Evolutionary conservation across 345 rosid genomes (phyloP).

Genomic region (Abelmoschus esculentus): DNA sequence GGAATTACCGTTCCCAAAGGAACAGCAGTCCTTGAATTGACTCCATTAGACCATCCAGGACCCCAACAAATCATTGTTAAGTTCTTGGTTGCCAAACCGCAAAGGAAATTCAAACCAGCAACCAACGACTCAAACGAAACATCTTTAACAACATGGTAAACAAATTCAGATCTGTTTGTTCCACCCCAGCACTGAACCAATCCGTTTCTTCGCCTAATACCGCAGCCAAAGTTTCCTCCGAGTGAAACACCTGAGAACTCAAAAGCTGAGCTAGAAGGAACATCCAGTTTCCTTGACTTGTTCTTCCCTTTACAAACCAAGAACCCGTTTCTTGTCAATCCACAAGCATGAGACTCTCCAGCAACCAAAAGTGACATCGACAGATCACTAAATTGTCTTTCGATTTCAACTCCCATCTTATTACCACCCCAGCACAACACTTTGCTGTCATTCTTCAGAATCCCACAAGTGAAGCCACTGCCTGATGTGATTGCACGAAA

Average conservation of each 20-base stretch:
- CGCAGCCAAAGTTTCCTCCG: slow-evolving; percentile 44
- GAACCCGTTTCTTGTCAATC: slow-evolving; percentile 25
- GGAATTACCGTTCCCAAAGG: slow-evolving; percentile 38
- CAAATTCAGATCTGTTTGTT: slow-evolving; percentile 13
- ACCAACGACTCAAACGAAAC: slow-evolving; percentile 41
- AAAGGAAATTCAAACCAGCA: slow-evolving; percentile 38
- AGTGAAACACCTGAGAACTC: slow-evolving; percentile 37
- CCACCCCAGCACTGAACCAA: slow-evolving; percentile 50
- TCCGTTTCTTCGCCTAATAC: slow-evolving; percentile 32
- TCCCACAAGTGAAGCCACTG: slow-evolving; percentile 47
- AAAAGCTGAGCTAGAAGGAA: slow-evolving; percentile 35
- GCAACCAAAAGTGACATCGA: slow-evolving; percentile 39
- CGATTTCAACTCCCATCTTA: slow-evolving; percentile 25
- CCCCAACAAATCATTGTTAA: slow-evolving; percentile 49
- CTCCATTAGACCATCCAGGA: slow-evolving; percentile 31
- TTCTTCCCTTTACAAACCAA: slow-evolving; percentile 42
- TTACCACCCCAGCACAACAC: slow-evolving; percentile 49
- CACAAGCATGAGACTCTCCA: slow-evolving; percentile 52
- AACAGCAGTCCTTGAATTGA: slow-evolving; percentile 5
- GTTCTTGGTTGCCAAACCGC: slow-evolving; percentile 40
- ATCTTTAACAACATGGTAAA: not conserved
- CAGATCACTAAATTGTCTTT: slow-evolving; percentile 29
- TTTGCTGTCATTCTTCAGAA: slow-evolving; percentile 24
- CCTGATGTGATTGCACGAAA: slow-evolving; percentile 46
- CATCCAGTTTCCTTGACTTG: slow-evolving; percentile 28